These are phyloP conservation scores for Botrytis elliptica DNA, from an alignment of 2,329 filamentous ascomycete species.

Conservation along the genomic window DNA sequence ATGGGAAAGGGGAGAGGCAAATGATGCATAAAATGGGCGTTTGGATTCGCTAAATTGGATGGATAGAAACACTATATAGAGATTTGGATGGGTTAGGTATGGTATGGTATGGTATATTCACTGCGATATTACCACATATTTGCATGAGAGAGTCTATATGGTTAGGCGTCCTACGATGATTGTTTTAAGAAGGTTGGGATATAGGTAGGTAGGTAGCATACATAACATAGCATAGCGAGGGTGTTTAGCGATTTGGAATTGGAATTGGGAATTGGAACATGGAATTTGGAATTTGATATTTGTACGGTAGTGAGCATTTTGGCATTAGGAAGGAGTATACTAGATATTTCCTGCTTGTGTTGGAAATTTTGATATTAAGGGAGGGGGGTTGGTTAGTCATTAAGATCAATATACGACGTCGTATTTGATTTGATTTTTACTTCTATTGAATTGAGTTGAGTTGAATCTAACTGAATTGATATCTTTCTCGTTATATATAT, in stretches of 20 bases:
- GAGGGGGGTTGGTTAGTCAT: not conserved
- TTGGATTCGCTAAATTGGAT: not conserved
- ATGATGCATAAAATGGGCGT: not conserved
- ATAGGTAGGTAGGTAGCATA: not conserved
- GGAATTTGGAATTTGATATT: not conserved
- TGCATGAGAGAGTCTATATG: not conserved
- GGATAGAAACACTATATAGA: not conserved
- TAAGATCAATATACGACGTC: not conserved
- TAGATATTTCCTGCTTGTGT: not conserved
- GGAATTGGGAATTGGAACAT: not conserved
- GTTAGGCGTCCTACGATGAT: not conserved
- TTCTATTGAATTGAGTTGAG: not conserved
- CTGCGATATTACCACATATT: not conserved
- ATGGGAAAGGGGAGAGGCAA: not conserved
- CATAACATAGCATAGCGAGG: not conserved
- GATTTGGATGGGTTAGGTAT: not conserved
- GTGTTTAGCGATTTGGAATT: not conserved
- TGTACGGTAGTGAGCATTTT: not conserved
- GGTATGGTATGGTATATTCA: not conserved
- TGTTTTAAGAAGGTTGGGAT: not conserved
- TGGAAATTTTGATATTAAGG: not conserved
- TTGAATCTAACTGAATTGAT: no score
- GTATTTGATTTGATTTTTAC: not conserved
- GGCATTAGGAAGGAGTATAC: not conserved
- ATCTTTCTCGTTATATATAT: fast-evolving